Conservation (phyloP, 106 monocot species). For the Acanthochlamys bracteata region DNA sequence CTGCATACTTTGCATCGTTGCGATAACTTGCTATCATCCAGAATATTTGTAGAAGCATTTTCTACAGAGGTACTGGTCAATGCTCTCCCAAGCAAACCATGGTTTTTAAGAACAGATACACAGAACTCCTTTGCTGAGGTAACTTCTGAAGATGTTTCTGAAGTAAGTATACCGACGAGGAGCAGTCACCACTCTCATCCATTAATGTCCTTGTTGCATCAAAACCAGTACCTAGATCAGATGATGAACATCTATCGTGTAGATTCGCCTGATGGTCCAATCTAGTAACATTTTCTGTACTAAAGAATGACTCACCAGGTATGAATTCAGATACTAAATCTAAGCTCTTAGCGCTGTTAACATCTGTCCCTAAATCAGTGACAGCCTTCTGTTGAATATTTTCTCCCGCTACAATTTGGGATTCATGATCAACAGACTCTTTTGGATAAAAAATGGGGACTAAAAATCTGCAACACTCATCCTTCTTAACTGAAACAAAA, state of each 20-base stretch:
- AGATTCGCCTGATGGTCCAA: background rate
- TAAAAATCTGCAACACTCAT: constrained; percentile 5
- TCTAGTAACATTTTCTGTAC: constrained; percentile 4
- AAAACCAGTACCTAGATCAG: constrained; percentile 2
- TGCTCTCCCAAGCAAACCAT: constrained; percentile 23
- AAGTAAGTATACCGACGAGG: constrained; percentile 14
- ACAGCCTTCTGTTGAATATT: background rate
- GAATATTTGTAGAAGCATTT: constrained; percentile 8
- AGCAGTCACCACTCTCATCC: constrained; percentile 21
- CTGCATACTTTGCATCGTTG: constrained; percentile 53
- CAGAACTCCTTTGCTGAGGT: constrained; percentile 34
- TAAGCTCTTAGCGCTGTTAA: background rate
- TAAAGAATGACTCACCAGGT: background rate
- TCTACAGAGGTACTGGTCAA: constrained; percentile 1
- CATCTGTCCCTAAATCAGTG: background rate
- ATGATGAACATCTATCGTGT: constrained; percentile 18
- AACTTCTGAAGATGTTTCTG: constrained; percentile 7
- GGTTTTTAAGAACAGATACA: constrained; percentile 32
- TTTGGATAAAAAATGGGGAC: background rate
- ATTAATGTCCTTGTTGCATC: constrained; percentile 4
- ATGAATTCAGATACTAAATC: background rate
- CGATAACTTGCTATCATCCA: constrained; percentile 3
- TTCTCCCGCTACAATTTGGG: constrained; percentile 5
- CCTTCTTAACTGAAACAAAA: constrained; percentile 1
- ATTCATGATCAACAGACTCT: constrained; percentile 6